These are phyloP conservation scores for Cystofilobasidium macerans DNA, from an alignment of 768 basidiomycete species.

Conservation along the genomic window DNA sequence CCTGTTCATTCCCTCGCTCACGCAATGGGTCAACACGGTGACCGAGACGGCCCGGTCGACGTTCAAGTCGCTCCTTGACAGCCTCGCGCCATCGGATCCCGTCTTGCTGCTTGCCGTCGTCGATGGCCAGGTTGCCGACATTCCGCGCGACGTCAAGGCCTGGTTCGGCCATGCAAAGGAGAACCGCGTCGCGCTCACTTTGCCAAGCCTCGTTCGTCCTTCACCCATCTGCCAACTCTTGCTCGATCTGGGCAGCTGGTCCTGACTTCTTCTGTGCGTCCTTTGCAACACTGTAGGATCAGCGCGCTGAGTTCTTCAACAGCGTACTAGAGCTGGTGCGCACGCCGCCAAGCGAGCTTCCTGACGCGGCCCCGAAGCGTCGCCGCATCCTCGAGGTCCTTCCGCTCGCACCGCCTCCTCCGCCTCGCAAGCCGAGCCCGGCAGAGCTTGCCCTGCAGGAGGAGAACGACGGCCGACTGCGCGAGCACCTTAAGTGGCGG, in stretches of 20 bases:
- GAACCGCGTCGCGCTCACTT: constrained; percentile 50
- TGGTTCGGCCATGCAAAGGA: constrained; percentile 78
- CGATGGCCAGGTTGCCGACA: constrained; percentile 57
- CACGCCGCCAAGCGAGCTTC: constrained; percentile 73
- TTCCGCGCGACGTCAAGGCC: constrained; percentile 69
- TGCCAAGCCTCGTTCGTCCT: background rate
- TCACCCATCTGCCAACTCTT: background rate
- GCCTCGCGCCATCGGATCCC: constrained; percentile 80
- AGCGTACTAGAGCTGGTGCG: constrained; percentile 57
- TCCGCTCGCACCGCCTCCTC: constrained; percentile 77
- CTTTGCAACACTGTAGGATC: constrained; percentile 32
- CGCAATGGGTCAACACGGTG: constrained; percentile 73
- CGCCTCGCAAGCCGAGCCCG: constrained; percentile 67
- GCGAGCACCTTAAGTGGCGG: constrained; percentile 76
- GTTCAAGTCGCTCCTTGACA: constrained; percentile 80
- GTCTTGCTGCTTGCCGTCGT: constrained; percentile 83
- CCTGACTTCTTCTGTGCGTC: background rate
- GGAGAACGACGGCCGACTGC: constrained; percentile 64
- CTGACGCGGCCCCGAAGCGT: constrained; percentile 72
- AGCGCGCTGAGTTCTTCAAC: constrained; percentile 65
- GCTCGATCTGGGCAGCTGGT: too few relatives aligned
- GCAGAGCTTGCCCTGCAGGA: constrained; percentile 72
- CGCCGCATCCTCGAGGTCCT: constrained; percentile 75
- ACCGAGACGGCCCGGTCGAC: constrained; percentile 74
- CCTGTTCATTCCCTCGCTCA: constrained; percentile 81